phyloP scores from a whole-genome alignment of 345 rosid species.

The Bruguiera gymnorhiza region DNA sequence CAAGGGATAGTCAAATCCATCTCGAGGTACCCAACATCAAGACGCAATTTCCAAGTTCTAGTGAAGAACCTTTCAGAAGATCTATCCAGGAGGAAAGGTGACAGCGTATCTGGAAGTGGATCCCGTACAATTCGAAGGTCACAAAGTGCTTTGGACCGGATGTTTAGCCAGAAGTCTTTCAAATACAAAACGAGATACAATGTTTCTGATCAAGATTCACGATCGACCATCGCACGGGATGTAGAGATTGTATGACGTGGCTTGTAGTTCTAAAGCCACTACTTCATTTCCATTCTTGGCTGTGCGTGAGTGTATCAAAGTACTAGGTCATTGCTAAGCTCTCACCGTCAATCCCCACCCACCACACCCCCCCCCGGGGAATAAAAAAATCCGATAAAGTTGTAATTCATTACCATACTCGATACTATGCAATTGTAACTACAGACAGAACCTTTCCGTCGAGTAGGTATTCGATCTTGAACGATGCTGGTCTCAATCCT shows the following conservation, averaged over 20 bases:
- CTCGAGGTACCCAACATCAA: conserved; percentile 80
- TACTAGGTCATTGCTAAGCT: not conserved
- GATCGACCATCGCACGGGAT: conserved; percentile 27
- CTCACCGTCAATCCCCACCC: not conserved
- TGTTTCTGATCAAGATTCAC: conserved; percentile 53
- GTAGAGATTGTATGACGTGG: conserved; percentile 39
- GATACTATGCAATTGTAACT: not conserved
- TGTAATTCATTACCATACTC: not conserved
- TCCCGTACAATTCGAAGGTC: conserved; percentile 42
- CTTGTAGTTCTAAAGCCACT: not conserved
- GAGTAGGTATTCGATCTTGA: not conserved
- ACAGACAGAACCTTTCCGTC: not conserved
- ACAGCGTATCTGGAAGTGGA: conserved; percentile 21
- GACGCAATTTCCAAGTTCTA: conserved; percentile 57
- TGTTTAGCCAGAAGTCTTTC: conserved; percentile 59
- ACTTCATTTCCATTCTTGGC: not conserved
- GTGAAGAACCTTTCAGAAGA: conserved; percentile 53
- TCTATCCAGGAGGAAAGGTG: conserved; percentile 49
- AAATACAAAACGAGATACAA: conserved; percentile 45
- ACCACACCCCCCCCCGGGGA: too few relatives aligned
- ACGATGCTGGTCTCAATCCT: not conserved
- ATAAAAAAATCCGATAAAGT: not conserved
- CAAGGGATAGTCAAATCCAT: conserved; percentile 76
- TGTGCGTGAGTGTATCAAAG: not conserved
- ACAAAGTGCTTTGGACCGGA: conserved; percentile 48